Percentiles rank a stretch among this genome's conserved stretches.
phyloP scores from a whole-genome alignment of 306 rosid species.

The Glycine soja region DNA sequence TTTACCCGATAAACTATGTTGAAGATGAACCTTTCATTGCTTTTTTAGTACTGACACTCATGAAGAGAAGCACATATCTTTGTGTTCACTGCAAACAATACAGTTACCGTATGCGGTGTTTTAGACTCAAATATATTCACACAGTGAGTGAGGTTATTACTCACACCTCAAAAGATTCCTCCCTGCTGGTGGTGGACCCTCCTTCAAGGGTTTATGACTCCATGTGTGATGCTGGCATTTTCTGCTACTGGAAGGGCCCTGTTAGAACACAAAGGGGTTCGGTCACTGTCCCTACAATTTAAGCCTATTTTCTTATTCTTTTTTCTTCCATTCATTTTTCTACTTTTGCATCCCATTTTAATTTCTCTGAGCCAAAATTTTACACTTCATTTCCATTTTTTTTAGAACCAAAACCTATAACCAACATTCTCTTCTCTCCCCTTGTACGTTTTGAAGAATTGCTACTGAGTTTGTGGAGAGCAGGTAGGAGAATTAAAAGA shows the following conservation, averaged over 20 bases:
- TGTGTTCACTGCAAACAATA: conserved; percentile 34
- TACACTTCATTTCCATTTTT: neutral
- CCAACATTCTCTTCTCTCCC: conserved; percentile 2
- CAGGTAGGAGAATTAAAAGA: neutral
- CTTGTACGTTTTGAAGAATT: neutral
- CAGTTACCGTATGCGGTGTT: conserved; percentile 37
- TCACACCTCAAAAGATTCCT: conserved; percentile 65
- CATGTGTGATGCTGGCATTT: conserved; percentile 80
- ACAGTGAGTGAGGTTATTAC: conserved; percentile 34
- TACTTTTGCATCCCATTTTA: conserved; percentile 15
- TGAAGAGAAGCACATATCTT: conserved; percentile 36
- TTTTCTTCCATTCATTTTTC: neutral
- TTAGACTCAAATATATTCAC: conserved; percentile 11
- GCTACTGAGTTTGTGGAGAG: neutral
- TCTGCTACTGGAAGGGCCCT: conserved; percentile 54
- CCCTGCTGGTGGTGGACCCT: conserved; percentile 59
- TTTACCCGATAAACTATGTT: neutral
- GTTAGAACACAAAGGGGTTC: conserved; percentile 40
- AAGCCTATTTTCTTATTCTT: conserved; percentile 1
- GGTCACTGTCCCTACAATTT: conserved; percentile 64
- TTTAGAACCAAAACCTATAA: neutral
- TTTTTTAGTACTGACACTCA: conserved; percentile 42
- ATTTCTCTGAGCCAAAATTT: conserved; percentile 33
- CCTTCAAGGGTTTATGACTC: conserved; percentile 56
- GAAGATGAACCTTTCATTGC: conserved; percentile 38